Conservation (phyloP, 2,329 filamentous ascomycete genomes). For the Diaporthe amygdali region DNA sequence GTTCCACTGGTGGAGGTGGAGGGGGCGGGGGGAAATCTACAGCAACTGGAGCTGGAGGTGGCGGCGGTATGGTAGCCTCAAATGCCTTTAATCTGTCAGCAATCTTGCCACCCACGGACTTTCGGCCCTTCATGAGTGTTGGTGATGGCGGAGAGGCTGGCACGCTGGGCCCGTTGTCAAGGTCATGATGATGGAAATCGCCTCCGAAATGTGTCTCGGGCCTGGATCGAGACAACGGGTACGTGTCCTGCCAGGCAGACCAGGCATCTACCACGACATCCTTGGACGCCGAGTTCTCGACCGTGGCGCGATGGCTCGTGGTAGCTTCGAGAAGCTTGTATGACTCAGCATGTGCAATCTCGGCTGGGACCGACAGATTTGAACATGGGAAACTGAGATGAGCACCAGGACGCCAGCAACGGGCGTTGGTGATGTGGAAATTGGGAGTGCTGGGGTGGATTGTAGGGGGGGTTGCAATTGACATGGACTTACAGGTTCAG, state of each 20-base stretch:
- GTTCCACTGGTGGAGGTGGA: slow-evolving; percentile 38
- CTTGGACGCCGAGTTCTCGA: slow-evolving; percentile 20
- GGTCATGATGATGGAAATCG: neutral
- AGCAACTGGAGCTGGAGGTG: slow-evolving; percentile 33
- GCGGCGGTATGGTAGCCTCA: slow-evolving; percentile 46
- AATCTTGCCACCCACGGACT: slow-evolving; percentile 56
- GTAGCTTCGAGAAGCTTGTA: slow-evolving; percentile 52
- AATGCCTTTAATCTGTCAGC: slow-evolving; percentile 63
- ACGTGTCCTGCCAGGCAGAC: slow-evolving; percentile 43
- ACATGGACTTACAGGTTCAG: slow-evolving; percentile 34
- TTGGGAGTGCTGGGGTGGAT: slow-evolving; percentile 27
- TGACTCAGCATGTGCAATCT: slow-evolving; percentile 58
- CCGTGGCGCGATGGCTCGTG: slow-evolving; percentile 34
- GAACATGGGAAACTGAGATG: slow-evolving; percentile 19
- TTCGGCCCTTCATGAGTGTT: slow-evolving; percentile 53
- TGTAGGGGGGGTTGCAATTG: slow-evolving; percentile 23
- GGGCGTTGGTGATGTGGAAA: slow-evolving; percentile 18
- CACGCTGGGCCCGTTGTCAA: neutral
- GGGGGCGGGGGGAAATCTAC: slow-evolving; percentile 40
- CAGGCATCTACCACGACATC: slow-evolving; percentile 24
- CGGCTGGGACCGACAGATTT: slow-evolving; percentile 35
- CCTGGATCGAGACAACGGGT: slow-evolving; percentile 44
- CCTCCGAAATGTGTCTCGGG: slow-evolving; percentile 29
- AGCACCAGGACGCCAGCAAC: slow-evolving; percentile 15
- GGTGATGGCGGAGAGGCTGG: slow-evolving; percentile 27